Evolutionary conservation across 345 rosid species (phyloP).

Genomic region (Stellera chamaejasme): DNA sequence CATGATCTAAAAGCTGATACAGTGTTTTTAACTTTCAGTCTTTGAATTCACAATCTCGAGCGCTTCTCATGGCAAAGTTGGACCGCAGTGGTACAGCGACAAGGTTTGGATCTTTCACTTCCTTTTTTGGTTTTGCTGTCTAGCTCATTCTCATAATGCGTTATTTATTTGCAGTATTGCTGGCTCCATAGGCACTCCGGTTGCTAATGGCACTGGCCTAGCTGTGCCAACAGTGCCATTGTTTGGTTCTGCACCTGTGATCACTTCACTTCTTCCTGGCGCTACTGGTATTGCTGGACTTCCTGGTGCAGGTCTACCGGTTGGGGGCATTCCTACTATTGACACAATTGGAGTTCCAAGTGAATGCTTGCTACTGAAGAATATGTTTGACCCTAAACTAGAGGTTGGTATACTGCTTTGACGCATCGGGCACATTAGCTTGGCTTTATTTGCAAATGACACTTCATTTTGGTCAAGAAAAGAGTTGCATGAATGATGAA

Average conservation of each 20-base stretch:
- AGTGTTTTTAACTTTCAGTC: slow-evolving; percentile 41
- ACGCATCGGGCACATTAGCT: neutral
- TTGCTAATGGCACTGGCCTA: slow-evolving; percentile 33
- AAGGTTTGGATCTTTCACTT: slow-evolving; percentile 35
- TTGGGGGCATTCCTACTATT: slow-evolving; percentile 34
- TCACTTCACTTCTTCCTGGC: slow-evolving; percentile 46
- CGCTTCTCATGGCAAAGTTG: slow-evolving; percentile 83
- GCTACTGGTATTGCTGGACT: slow-evolving; percentile 49
- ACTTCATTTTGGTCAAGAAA: too few relatives aligned
- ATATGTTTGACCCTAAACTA: slow-evolving; percentile 80
- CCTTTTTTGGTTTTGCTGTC: slow-evolving; percentile 1
- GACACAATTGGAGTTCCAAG: slow-evolving; percentile 70
- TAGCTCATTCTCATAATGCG: slow-evolving; percentile 2
- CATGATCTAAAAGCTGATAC: slow-evolving; percentile 5
- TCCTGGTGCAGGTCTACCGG: slow-evolving; percentile 37
- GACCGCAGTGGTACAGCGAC: slow-evolving; percentile 81
- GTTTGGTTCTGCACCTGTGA: slow-evolving; percentile 29
- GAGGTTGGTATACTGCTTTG: slow-evolving; percentile 44
- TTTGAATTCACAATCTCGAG: slow-evolving; percentile 85
- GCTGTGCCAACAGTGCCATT: slow-evolving; percentile 34
- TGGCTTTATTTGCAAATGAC: neutral
- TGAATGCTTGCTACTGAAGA: slow-evolving; percentile 76
- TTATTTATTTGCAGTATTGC: slow-evolving; percentile 22
- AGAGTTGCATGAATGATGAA: too few relatives aligned
- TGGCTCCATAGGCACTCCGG: slow-evolving; percentile 26